Percentiles rank a stretch among this genome's conserved stretches.
Evolutionary conservation across 2,329 filamentous ascomycete species (phyloP).

Genomic region (Diaporthe aspalathi): DNA sequence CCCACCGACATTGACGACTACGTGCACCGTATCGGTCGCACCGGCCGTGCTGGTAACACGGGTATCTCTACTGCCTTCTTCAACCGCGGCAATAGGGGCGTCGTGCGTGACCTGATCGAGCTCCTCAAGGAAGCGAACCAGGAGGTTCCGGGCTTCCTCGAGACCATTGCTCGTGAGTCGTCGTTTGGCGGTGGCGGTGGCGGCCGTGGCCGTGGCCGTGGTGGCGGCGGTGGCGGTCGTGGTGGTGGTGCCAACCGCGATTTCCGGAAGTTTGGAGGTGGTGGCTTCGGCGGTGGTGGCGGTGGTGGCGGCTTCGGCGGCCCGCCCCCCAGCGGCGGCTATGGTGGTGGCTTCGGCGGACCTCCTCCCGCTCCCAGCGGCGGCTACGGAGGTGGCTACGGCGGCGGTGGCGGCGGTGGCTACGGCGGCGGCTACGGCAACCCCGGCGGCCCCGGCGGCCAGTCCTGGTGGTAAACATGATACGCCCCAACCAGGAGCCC

Average conservation of each 20-base stretch:
- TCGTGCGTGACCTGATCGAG: slow-evolving; percentile 96
- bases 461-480: slow-evolving; percentile 74
- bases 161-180: slow-evolving; percentile 96
- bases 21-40: slow-evolving; percentile 99
- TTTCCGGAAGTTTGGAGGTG: slow-evolving; percentile 81
- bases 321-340: slow-evolving; percentile 52
- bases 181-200: slow-evolving; percentile 80
- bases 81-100: slow-evolving; percentile 98
- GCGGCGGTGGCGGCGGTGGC: slow-evolving; percentile 54
- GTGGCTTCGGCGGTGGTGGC: slow-evolving; percentile 58
- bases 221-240: slow-evolving; percentile 77
- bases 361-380: slow-evolving; percentile 47
- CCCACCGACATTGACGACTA: slow-evolving; percentile 99
- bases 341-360: slow-evolving; percentile 56
- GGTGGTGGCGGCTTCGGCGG: slow-evolving; percentile 53
- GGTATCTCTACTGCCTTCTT: slow-evolving; percentile 99
- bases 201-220: slow-evolving; percentile 58
- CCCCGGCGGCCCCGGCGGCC: slow-evolving; percentile 71
- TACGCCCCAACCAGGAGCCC: slow-evolving; percentile 22
- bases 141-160: slow-evolving; percentile 92
- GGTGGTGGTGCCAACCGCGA: slow-evolving; percentile 82
- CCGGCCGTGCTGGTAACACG: slow-evolving; percentile 98
- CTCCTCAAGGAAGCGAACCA: slow-evolving; percentile 99
- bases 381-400: slow-evolving; percentile 52
- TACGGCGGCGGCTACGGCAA: slow-evolving; percentile 74